Percentiles rank a stretch among this genome's conserved stretches.
These are phyloP conservation scores for Mrakia frigida DNA, from an alignment of 768 basidiomycete species.

Conservation along the genomic window DNA sequence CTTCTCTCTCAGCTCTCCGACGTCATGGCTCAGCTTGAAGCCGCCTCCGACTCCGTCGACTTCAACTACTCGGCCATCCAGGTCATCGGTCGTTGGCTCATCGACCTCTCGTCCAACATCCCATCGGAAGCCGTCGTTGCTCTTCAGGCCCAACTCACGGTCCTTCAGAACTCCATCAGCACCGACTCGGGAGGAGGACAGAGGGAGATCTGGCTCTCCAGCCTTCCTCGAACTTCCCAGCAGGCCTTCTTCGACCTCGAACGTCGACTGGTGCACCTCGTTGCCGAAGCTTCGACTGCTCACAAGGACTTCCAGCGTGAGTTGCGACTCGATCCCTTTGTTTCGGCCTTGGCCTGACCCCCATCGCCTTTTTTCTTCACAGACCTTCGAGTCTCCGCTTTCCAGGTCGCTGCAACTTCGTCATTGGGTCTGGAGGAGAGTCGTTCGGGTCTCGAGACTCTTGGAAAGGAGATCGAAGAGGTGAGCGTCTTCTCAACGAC, in stretches of 20 bases:
- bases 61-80: conserved; percentile 66
- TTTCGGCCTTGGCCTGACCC: neutral
- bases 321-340: neutral
- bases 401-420: conserved; percentile 25
- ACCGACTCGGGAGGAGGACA: conserved; percentile 69
- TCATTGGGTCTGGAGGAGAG: conserved; percentile 6
- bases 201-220: conserved; percentile 61
- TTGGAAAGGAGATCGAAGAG: conserved; percentile 23
- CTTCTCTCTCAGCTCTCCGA: conserved; percentile 22
- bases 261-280: conserved; percentile 11
- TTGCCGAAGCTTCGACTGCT: conserved; percentile 6
- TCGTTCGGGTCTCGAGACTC: neutral
- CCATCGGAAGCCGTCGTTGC: conserved; percentile 45
- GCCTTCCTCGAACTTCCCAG: conserved; percentile 34
- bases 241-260: conserved; percentile 22
- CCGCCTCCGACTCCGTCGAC: conserved; percentile 44
- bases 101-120: conserved; percentile 47
- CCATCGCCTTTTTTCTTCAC: neutral
- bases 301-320: conserved; percentile 24
- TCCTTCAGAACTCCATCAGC: conserved; percentile 53
- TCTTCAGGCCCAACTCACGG: conserved; percentile 35
- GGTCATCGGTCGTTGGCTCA: conserved; percentile 57
- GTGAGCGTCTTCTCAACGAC: neutral
- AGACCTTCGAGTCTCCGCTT: conserved; percentile 28
- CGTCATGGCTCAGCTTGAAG: conserved; percentile 47